phyloP scores from a whole-genome alignment of 2,329 filamentous ascomycete genomes.

The Nigrospora oryzae region DNA sequence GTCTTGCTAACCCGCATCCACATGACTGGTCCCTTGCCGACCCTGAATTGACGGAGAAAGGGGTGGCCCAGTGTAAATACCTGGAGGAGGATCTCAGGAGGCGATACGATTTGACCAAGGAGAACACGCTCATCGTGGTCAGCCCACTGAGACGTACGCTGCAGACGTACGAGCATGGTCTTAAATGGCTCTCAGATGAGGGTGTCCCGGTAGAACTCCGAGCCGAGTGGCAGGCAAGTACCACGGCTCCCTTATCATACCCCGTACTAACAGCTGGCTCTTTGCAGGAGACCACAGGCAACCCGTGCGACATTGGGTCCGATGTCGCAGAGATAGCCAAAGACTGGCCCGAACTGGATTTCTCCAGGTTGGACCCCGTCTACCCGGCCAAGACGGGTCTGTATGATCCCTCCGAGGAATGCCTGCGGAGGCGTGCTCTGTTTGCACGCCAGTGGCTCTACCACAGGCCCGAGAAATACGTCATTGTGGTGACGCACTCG shows the following conservation, averaged over 20 bases:
- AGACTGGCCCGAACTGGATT: slow-evolving; percentile 20
- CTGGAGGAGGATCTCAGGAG: slow-evolving; percentile 14
- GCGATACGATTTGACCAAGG: slow-evolving; percentile 10
- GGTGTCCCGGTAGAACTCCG: slow-evolving; percentile 18
- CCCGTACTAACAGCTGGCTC: neutral
- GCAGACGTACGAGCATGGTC: slow-evolving; percentile 17
- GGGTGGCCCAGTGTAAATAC: slow-evolving; percentile 16
- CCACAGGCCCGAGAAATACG: slow-evolving; percentile 16
- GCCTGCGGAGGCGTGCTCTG: slow-evolving; percentile 13
- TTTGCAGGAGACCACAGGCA: slow-evolving; percentile 18
- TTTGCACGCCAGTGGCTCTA: slow-evolving; percentile 19
- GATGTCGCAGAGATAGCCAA: slow-evolving; percentile 12
- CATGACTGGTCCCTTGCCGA: slow-evolving; percentile 20
- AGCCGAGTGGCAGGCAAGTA: slow-evolving; percentile 23
- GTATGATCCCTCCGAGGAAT: slow-evolving; percentile 18
- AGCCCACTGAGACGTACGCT: slow-evolving; percentile 20
- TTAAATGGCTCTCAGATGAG: slow-evolving; percentile 17
- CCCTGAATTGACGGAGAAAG: slow-evolving; percentile 18
- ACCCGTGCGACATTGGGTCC: slow-evolving; percentile 20
- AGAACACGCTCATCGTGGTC: slow-evolving; percentile 19
- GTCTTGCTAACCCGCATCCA: slow-evolving; percentile 14
- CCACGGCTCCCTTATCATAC: neutral
- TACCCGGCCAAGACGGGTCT: slow-evolving; percentile 22
- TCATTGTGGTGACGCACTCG: slow-evolving; percentile 22
- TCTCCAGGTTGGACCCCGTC: slow-evolving; percentile 19